Base-by-base conservation (phyloP, 2,329 filamentous ascomycete species). In the Trichoderma afroharzianum region DNA sequence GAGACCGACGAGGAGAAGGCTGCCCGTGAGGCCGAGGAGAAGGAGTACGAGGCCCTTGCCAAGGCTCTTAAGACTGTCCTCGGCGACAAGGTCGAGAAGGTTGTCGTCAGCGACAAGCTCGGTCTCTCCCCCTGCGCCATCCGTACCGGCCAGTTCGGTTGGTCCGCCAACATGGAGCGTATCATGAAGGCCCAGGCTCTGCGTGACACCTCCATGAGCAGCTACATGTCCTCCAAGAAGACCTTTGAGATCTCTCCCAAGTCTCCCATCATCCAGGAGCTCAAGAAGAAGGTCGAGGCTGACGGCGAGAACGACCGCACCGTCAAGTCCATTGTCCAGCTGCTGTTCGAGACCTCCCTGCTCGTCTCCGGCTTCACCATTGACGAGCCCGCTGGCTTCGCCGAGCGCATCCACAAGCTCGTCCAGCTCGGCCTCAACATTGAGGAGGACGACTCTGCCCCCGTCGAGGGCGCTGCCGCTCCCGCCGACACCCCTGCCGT, bases 121-220 rank as follows among this genome's bases (percentile, higher is more conserved):
- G 90, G 93, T 78, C 93, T 92, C 82, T 90, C 96, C 76, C 96
- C 96, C 81, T 98, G 96, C 86, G 96, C 96, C 83, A 98, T 99
- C 89, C 95, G 96, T 85, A 99, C 96, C 78, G 96, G 96, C 81
- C 96, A 98, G 87, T 99, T 99, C 85, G 96, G 96, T 86, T 99
- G 96, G 96, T 98, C 95, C 72, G 96, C 96, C 83, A 99, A 99
- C 91, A 99, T 99, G 96, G 96, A 99, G 91, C 96, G 96, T 89
- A 99, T 99, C 91, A 99, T 99, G 96, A 99, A 99, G 92, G 96
- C 96, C 32, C 96, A 99, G 89, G 96, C 96, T 81, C 95, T 99
- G 81, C 96, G 96, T 87, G 96, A 99, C 88, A 99, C 96, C 78
- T 98, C 95, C 80, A 99, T 99, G 96, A 94, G 90, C 86, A 97